Base-by-base conservation (phyloP, 1,284 basidiomycete genomes). In the Leccinum variabile region DNA sequence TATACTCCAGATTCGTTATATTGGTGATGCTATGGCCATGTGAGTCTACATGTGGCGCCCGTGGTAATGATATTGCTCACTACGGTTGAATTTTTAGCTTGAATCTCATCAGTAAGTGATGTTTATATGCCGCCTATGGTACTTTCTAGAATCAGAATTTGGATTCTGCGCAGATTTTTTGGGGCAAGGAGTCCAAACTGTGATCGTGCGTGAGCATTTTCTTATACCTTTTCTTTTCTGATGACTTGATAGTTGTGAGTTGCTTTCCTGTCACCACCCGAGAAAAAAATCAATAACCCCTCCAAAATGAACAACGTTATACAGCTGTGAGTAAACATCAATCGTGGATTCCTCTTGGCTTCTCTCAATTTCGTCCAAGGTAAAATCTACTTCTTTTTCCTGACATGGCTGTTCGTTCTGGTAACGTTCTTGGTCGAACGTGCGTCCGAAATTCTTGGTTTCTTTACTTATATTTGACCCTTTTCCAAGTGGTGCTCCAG, bases 401-500 rank as follows among this genome's bases (percentile, higher is more conserved):
- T 63, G 10, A 18, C 30, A 8, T 63, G 56, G 56, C 3, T 37
- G 13, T 37, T 37, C 35, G 22, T 57, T 56, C 1, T 68, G 0
- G 11, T 56, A 2, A 9, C 59, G 11, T 49, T 60, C 30, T 13
- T 66, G 16, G 63, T 60, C 5, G 70, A 69, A 28, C 8, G 68
- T 70, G 14, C n/a, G 64, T 53, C 13, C 3, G 3, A 28, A 13
- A 2, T 16, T 5, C 5, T 30, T 35, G 0, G 2, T 3, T n/a
- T 11, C 13, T 53, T 8, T 0, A 0, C 44, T 52, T 18, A 14
- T 49, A 1, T 0, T 14, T 70, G 22, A 72, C 13, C 18, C 1
- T 13, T 1, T 55, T 37, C 50, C 55, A 57, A 69, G 68, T 63
- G 13, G 59, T 53, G 2, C 58, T 72, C 37, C 67, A 67, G 54